Evolutionary conservation across 2,329 filamentous ascomycete genomes (phyloP).

Genomic region (Ustilaginoidea virens): DNA sequence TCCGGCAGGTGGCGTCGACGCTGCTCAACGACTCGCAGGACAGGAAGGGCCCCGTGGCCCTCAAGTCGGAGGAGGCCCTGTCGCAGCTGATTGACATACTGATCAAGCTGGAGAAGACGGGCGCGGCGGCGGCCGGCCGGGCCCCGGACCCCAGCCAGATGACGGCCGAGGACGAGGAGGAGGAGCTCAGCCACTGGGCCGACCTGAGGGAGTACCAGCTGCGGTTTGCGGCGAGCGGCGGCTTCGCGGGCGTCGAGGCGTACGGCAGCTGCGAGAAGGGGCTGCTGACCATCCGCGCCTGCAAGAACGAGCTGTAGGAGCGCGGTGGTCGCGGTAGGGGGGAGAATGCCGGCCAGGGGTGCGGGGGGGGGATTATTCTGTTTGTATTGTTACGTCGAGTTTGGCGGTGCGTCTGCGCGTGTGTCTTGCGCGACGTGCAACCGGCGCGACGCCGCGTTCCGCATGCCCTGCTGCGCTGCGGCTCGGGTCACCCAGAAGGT

Average conservation of each 20-base stretch:
- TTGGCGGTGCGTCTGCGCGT: too few relatives aligned
- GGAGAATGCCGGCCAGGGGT: too few relatives aligned
- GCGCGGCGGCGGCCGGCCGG: conserved; percentile 17
- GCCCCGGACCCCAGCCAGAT: conserved; percentile 20
- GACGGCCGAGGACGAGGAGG: conserved; percentile 51
- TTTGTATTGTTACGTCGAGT: too few relatives aligned
- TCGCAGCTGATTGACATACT: conserved; percentile 60
- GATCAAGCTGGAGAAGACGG: conserved; percentile 54
- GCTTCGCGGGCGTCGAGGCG: conserved; percentile 22
- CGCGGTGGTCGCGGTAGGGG: too few relatives aligned
- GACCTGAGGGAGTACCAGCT: conserved; percentile 65
- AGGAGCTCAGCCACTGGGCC: conserved; percentile 63
- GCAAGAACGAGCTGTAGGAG: too few relatives aligned
- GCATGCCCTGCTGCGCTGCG: background rate
- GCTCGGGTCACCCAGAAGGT: too few relatives aligned
- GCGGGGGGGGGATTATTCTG: too few relatives aligned
- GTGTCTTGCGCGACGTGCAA: background rate
- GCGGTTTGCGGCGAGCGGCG: conserved; percentile 52
- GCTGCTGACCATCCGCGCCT: too few relatives aligned
- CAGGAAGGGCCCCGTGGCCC: conserved; percentile 32
- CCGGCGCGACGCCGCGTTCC: background rate
- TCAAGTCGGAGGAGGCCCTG: conserved; percentile 54
- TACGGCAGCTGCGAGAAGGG: background rate
- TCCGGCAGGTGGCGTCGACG: conserved; percentile 70
- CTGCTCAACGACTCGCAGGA: conserved; percentile 46